Base-by-base conservation (phyloP, 306 rosid species). In the Lotus japonicus region DNA sequence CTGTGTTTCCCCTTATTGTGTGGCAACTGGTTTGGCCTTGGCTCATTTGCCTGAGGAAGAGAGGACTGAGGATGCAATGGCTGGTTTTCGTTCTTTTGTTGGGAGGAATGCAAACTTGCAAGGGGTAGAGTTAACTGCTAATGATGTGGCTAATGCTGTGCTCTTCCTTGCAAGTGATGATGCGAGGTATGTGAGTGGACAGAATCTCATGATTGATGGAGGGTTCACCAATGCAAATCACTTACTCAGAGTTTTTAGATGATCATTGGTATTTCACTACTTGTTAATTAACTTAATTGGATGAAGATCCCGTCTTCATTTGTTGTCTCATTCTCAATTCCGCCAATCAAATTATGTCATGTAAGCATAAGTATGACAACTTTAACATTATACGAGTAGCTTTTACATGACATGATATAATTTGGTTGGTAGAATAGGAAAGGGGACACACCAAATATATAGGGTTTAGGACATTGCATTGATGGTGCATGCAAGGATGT, bases 131-230 rank as follows among this genome's bases (percentile, higher is more conserved):
- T 68, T 90, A 54, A 79, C 87, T 1, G 57, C 44, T 11, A 68
- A 67, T 31, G 98, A 89, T 72, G 95, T 92, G 14, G 96, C 95
- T 9, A 92, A 92, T 67, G 89, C 87, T 7, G 88, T 89, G 57
- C 87, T 92, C 48, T 92, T 92, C 78, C 79, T 92, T 57, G 95
- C 96, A 8, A 89, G 96, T 35, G 91, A 92, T 69, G 98, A 89
- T 14, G 66, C 95, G 9, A 83, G 53, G 66, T 89, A 87, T 64
- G 61, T 92, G 3, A 92, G 96, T 62, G 96, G 92, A 50, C 78
- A 54, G 46, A 92, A 92, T 78, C 84, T 89, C 43, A 74, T 85
- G 83, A 49, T 92, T 59, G 96, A 92, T 75, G 96, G 98, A 16
- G 98, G 96, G 36, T 83, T 89, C 61, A 58, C 87, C 4, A 52